Conservation (phyloP, 2,329 filamentous ascomycete species). For the Pestalotiopsis sp. region DNA sequence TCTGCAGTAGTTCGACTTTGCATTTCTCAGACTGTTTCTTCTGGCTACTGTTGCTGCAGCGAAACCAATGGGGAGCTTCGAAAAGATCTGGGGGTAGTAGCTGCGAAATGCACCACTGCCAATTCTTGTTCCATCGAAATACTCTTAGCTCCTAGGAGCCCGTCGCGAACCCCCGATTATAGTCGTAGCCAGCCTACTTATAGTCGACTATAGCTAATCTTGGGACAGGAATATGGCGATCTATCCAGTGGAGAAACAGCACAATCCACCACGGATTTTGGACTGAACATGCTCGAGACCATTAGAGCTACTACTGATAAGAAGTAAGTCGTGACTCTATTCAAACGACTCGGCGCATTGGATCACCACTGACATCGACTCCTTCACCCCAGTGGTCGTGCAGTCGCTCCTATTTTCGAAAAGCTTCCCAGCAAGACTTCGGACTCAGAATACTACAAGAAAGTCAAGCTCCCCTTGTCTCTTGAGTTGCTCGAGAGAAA, state of each 20-base stretch:
- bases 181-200: constrained; percentile 1
- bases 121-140: constrained; percentile 5
- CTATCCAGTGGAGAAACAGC: constrained; percentile 60
- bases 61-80: not conserved
- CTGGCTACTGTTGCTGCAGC: not conserved
- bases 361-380: not conserved
- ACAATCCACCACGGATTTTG: constrained; percentile 71
- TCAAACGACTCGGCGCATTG: not conserved
- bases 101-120: not conserved
- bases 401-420: constrained; percentile 76
- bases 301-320: constrained; percentile 80
- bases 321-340: constrained; percentile 57
- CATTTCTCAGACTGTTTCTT: not conserved
- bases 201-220: constrained; percentile 15
- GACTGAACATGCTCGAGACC: constrained; percentile 73
- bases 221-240: constrained; percentile 45
- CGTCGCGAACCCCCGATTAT: constrained; percentile 1
- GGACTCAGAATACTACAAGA: constrained; percentile 76
- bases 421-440: constrained; percentile 65
- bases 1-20: not conserved
- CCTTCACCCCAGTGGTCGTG: constrained; percentile 60
- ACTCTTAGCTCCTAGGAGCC: constrained; percentile 11
- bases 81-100: not conserved
- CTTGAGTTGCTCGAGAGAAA: constrained; percentile 77
- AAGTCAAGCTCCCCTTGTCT: constrained; percentile 77